Base-by-base conservation (phyloP, 768 basidiomycete genomes). In the Boletus subparvulus region DNA sequence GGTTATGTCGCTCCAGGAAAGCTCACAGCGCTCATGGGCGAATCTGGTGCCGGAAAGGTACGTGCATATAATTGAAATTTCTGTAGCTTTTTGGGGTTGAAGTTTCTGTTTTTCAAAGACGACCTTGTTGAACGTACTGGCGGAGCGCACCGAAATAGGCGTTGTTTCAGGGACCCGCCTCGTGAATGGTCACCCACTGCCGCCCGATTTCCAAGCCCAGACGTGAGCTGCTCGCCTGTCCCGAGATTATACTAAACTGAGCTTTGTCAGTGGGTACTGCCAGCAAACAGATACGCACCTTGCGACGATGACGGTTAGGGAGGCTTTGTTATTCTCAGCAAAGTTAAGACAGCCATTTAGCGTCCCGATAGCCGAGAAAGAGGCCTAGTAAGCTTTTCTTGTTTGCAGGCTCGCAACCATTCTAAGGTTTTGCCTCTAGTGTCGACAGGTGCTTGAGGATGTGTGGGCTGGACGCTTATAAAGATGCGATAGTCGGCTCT, bases 221-320 rank as follows among this genome's bases (percentile, higher is more conserved):
- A 85, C 84, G 82, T 69, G 45, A 21, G 68, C 55, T 0, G 8
- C 7, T 24, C 16, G 9, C 3, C n/a, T 32, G 12, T 17, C 24
- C 0, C 1, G 12, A 24, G 14, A 24, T 32, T 11, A 16, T 47
- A 17, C 21, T 24, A 12, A 17, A 30, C 10, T 30, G 13, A 47
- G 1, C 6, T 19, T n/a, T 6, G 19, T 52, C 30, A 88, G 85
- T 47, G 92, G 90, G 0, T 95, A 93, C 65, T 90, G 87, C 55
- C 92, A 95, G 66, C 94, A 96, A 68, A 83, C 83, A 74, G 91
- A 93, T 63, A 88, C 86, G 0, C 92, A 94, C 71, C 79, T 88
- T 17, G 80, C 81, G 28, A 85, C 85, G 6, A 76, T 84, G 24
- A 92, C 90, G 3, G 91, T 94, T 7, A 79, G 88, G 40, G 92